Conservation (phyloP, 768 basidiomycete species). For the Phylloporus sp. region DNA sequence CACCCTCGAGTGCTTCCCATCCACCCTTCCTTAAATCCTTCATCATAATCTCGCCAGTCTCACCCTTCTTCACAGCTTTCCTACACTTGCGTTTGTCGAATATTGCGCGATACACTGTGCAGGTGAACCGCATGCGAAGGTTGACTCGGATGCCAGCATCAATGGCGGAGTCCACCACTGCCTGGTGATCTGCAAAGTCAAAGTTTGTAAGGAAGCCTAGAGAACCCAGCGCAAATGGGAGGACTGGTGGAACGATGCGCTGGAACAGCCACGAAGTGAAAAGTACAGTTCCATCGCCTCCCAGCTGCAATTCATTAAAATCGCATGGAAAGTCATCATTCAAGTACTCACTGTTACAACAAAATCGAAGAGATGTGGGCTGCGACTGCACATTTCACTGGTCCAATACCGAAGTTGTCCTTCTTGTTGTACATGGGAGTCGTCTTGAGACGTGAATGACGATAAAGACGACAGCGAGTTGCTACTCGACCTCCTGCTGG, state of each 20-base stretch:
- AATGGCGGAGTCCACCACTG: conserved; percentile 82
- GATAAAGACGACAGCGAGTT: conserved; percentile 58
- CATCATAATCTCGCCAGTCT: conserved; percentile 97
- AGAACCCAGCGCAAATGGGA: conserved; percentile 95
- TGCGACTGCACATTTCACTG: conserved; percentile 87
- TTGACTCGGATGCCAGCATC: conserved; percentile 96
- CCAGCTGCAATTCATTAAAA: conserved; percentile 56
- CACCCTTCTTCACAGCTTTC: conserved; percentile 87
- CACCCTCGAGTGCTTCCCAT: conserved; percentile 95
- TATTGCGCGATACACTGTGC: conserved; percentile 94
- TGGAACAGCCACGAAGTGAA: conserved; percentile 99
- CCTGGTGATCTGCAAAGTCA: conserved; percentile 81
- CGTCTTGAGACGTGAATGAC: conserved; percentile 40
- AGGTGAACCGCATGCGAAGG: conserved; percentile 98
- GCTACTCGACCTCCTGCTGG: conserved; percentile 65
- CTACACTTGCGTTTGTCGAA: conserved; percentile 63
- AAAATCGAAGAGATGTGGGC: conserved; percentile 93
- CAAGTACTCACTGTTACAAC: conserved; percentile 80
- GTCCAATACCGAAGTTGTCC: conserved; percentile 99
- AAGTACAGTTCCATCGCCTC: conserved; percentile 96
- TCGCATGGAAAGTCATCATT: neutral
- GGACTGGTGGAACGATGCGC: conserved; percentile 95
- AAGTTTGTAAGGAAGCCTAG: conserved; percentile 98
- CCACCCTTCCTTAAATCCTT: conserved; percentile 84
- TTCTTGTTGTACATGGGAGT: conserved; percentile 47